These are phyloP conservation scores for Bipolaris gigantea DNA, from an alignment of 2,329 filamentous ascomycete species.

Conservation along the genomic window DNA sequence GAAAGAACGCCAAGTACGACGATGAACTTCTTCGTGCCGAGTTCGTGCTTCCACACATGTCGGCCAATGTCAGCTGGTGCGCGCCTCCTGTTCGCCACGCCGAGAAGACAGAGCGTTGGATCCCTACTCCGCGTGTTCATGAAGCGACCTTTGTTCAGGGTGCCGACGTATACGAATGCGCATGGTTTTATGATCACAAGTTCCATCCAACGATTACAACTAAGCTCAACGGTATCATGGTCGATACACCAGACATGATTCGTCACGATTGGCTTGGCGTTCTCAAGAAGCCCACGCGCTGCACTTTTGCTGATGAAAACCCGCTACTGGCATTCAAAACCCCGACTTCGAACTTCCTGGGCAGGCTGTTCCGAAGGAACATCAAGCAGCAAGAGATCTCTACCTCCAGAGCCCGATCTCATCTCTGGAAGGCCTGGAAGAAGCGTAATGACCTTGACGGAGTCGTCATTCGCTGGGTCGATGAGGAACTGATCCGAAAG, in stretches of 20 bases:
- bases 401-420: constrained; percentile 43
- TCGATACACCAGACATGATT: constrained; percentile 60
- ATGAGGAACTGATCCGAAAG: constrained; percentile 44
- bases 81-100: constrained; percentile 54
- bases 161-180: constrained; percentile 56
- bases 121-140: constrained; percentile 58
- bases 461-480: constrained; percentile 46
- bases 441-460: constrained; percentile 44
- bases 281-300: constrained; percentile 44
- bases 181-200: constrained; percentile 48
- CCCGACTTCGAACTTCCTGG: constrained; percentile 37
- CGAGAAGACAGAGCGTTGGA: constrained; percentile 58
- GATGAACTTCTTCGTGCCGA: constrained; percentile 61
- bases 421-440: constrained; percentile 48
- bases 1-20: constrained; percentile 56
- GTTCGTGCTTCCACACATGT: constrained; percentile 57
- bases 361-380: constrained; percentile 43
- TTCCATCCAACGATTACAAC: constrained; percentile 46
- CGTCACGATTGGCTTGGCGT: constrained; percentile 50
- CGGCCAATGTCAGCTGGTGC: constrained; percentile 58
- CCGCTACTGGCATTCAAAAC: constrained; percentile 54
- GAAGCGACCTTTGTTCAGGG: constrained; percentile 59
- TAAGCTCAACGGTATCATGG: constrained; percentile 53
- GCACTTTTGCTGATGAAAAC: constrained; percentile 53
- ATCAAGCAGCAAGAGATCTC: constrained; percentile 46